Evolutionary conservation across 352 stramenopile genomes (phyloP).

Genomic region (Pythium angustatum): DNA sequence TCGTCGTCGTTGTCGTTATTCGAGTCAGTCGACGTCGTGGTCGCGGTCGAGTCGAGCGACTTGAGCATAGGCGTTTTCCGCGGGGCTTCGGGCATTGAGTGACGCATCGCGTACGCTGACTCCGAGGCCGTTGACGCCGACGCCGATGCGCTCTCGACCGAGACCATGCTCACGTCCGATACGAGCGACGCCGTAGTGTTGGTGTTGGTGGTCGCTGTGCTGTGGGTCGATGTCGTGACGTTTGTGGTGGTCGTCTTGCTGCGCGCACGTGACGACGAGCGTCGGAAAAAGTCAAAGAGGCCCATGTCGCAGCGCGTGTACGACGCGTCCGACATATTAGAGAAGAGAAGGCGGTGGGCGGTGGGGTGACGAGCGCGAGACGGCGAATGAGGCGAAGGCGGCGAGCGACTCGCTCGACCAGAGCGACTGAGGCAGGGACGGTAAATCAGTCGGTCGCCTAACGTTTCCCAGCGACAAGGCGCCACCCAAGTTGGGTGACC

Average conservation of each 20-base stretch:
- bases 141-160: constrained; percentile 1
- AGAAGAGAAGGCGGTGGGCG: not conserved
- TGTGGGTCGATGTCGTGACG: not conserved
- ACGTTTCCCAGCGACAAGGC: no score
- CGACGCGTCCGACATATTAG: constrained; percentile 2
- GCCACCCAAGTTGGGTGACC: no score
- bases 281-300: constrained; percentile 81
- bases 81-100: constrained; percentile 25
- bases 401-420: no score
- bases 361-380: no score
- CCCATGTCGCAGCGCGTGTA: constrained; percentile 46
- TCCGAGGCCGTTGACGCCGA: not conserved
- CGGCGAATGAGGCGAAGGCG: not conserved
- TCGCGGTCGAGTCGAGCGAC: constrained; percentile 13
- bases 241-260: constrained; percentile 23
- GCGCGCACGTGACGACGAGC: constrained; percentile 49
- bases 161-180: constrained; percentile 21
- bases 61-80: not conserved
- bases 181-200: constrained; percentile 18
- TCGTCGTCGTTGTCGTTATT: constrained; percentile 33
- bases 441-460: no score
- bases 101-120: constrained; percentile 2
- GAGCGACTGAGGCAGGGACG: no score
- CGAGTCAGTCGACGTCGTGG: constrained; percentile 36
- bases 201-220: not conserved